phyloP scores from a whole-genome alignment of 495 filamentous ascomycete genomes.

The Penicillium paxilli region DNA sequence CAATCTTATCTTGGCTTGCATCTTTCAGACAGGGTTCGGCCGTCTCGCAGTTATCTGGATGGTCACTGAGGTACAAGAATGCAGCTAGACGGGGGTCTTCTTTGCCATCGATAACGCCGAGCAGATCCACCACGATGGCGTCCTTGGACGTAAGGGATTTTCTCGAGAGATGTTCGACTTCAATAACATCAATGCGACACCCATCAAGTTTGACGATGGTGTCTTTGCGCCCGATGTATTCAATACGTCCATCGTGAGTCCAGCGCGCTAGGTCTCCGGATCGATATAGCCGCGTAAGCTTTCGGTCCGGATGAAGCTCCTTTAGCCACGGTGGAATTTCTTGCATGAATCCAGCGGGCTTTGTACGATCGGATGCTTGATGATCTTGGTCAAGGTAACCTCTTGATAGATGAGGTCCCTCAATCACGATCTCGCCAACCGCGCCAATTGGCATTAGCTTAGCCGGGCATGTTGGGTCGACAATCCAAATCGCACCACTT shows the following conservation, averaged over 20 bases:
- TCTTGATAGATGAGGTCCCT: slow-evolving; percentile 52
- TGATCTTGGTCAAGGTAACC: slow-evolving; percentile 48
- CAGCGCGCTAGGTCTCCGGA: slow-evolving; percentile 78
- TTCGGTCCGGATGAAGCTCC: slow-evolving; percentile 7
- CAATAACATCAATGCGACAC: slow-evolving; percentile 72
- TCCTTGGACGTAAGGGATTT: slow-evolving; percentile 14
- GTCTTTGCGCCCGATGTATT: slow-evolving; percentile 73
- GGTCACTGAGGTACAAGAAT: slow-evolving; percentile 15
- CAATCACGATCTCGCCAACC: slow-evolving; percentile 58
- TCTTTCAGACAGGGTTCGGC: slow-evolving; percentile 8
- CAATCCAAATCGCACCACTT: slow-evolving; percentile 48
- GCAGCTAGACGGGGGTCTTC: slow-evolving; percentile 21
- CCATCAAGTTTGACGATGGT: slow-evolving; percentile 81
- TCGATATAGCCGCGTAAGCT: slow-evolving; percentile 50
- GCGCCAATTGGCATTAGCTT: slow-evolving; percentile 50
- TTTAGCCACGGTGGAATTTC: slow-evolving; percentile 8
- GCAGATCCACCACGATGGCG: slow-evolving; percentile 22
- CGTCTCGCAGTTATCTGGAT: slow-evolving; percentile 10
- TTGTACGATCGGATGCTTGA: slow-evolving; percentile 7
- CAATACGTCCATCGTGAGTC: slow-evolving; percentile 65
- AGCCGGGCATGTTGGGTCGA: slow-evolving; percentile 46
- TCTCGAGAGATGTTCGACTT: slow-evolving; percentile 52
- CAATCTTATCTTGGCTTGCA: not conserved
- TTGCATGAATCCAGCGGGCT: slow-evolving; percentile 9
- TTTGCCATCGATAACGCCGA: slow-evolving; percentile 19